Base-by-base conservation (phyloP, 192 early-diverging fungal species). In the Jimgerdemannia flammicorona region DNA sequence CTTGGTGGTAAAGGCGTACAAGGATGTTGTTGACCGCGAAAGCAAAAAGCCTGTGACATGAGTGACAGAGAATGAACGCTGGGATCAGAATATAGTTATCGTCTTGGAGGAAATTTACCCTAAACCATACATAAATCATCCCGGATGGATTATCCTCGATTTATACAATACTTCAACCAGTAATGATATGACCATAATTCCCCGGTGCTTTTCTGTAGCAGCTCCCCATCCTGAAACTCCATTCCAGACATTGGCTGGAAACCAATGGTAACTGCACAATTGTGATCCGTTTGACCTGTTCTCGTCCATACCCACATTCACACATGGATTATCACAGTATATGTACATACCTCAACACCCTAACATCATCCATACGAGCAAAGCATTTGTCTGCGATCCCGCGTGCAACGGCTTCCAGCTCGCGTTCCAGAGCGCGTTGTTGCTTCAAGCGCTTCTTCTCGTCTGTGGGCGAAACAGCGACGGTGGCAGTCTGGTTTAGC, bases 1-100 rank as follows among this genome's bases (percentile, higher is more conserved):
- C 94, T 78, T 92, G 93, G 78, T 95, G 93, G 70, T 95, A 95
- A 82, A 95, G 85, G n/a, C 91, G 82, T 17, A 90, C 87, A 3
- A 95, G 80, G 69, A 94, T 85, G 74, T 89, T 92, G 80, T 94
- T 90, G 73, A 93, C 83, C 6, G 85, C 78, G 70, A 94, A 93
- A 1, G 88, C 92, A 73, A 94, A 85, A 71, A 90, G 84, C 78
- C 92, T 92, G 73, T 59, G 49, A 59, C 2, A 59, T 59, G 29
- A 59, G 49, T 14, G 49, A 10, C 14, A 59, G 49, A 10, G 14
- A 59, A 59, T 59, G 14, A 10, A 59, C 0, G 8, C 8, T 10
- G 49, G 14, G 0, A 59, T 59, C 49, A 40, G 39, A 49, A 41
- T 40, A 66, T 44, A 72, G 73, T 20, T 19, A 71, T 63, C 70